Evolutionary conservation across 176 grass and related monocot genomes (phyloP).

Genomic region (Triticum dicoccoides): DNA sequence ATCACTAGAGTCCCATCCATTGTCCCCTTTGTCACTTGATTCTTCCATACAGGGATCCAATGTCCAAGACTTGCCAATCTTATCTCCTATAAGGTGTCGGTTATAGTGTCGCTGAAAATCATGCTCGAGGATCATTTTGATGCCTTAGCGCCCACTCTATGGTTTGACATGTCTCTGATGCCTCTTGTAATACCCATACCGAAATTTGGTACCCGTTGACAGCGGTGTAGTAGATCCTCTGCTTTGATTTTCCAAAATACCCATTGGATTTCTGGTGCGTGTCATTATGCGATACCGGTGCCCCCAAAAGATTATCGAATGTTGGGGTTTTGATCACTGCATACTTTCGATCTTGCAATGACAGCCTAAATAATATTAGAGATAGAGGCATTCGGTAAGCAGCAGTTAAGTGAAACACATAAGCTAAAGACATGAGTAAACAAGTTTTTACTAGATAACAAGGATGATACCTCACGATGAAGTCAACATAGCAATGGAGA

Average conservation of each 20-base stretch:
- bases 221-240: slow-evolving; percentile 7
- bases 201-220: not conserved
- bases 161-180: not conserved
- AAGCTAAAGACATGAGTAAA: too few species aligned
- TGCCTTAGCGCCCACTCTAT: slow-evolving; percentile 12
- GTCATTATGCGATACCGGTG: too few species aligned
- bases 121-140: not conserved
- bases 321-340: not conserved
- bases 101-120: not conserved
- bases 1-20: slow-evolving; percentile 4
- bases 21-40: not conserved
- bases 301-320: too few species aligned
- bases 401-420: not conserved
- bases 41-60: not conserved
- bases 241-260: not conserved
- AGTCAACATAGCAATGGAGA: not conserved
- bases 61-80: not conserved
- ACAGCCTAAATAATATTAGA: not conserved
- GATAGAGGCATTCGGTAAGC: not conserved
- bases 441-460: too few species aligned
- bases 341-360: not conserved
- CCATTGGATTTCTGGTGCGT: too few species aligned
- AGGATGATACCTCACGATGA: not conserved
- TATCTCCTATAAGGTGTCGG: not conserved
- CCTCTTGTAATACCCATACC: not conserved